Percentiles rank a stretch among this genome's conserved stretches.
phyloP scores from a whole-genome alignment of 176 grass and related monocot species.

The Lolium perenne region DNA sequence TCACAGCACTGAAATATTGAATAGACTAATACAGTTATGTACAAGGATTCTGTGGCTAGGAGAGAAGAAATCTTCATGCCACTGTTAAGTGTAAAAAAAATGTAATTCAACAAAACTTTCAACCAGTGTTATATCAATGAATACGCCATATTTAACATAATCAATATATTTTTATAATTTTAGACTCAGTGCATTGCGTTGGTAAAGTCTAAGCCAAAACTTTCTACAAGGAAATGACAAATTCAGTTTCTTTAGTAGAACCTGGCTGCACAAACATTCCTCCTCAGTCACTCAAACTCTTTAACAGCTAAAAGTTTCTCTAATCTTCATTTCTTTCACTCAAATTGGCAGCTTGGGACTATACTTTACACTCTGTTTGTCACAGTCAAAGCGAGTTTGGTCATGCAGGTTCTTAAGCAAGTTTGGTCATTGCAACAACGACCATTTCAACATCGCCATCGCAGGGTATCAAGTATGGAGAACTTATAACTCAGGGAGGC shows the following conservation, averaged over 20 bases:
- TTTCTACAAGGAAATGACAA: neutral
- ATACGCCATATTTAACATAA: neutral
- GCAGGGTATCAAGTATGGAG: neutral
- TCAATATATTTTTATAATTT: neutral
- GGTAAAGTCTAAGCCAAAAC: neutral
- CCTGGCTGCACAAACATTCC: neutral
- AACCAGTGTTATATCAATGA: neutral
- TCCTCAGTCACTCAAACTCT: neutral
- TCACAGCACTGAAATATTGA: constrained; percentile 3
- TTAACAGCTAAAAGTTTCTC: neutral
- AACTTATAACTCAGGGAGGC: neutral
- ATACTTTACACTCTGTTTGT: neutral
- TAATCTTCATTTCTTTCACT: neutral
- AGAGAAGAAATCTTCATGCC: neutral
- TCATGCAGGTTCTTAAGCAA: neutral
- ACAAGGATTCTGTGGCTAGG: neutral
- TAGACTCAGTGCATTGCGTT: neutral
- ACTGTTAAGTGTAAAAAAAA: neutral
- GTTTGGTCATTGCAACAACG: constrained; percentile 27
- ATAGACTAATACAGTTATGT: constrained; percentile 1
- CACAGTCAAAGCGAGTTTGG: neutral
- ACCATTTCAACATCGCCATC: constrained; percentile 9
- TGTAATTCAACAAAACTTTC: neutral
- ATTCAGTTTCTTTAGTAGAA: neutral
- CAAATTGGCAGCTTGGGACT: constrained; percentile 18